A percentile compares a stretch with the other conserved stretches of the same genome.
Conservation (phyloP, 805 yeast genomes). For the Saturnispora sekii region DNA sequence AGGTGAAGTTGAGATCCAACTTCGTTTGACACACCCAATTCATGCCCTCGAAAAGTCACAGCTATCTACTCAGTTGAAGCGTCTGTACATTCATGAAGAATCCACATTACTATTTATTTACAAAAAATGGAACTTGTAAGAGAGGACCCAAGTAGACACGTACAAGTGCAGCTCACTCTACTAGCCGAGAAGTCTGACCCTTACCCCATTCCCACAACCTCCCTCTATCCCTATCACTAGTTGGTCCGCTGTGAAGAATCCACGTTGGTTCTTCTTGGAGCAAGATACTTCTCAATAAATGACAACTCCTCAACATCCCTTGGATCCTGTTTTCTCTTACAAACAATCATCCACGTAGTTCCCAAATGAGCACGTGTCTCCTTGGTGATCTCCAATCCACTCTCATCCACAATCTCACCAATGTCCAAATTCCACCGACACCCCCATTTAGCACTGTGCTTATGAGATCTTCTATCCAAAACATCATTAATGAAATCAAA, state of each 20-base stretch:
- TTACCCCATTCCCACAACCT: not conserved
- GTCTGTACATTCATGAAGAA: too few relatives aligned
- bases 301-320: conserved; percentile 38
- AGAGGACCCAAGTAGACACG: too few relatives aligned
- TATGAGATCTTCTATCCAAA: conserved; percentile 73
- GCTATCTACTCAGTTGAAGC: too few relatives aligned
- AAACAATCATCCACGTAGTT: conserved; percentile 79
- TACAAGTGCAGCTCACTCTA: too few relatives aligned
- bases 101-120: too few relatives aligned
- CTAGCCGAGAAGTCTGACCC: not conserved
- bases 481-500: conserved; percentile 70
- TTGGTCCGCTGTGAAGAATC: conserved; percentile 21
- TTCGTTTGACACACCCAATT: too few relatives aligned
- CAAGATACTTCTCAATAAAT: conserved; percentile 41
- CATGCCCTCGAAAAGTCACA: too few relatives aligned
- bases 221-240: not conserved
- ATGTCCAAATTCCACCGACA: conserved; percentile 97
- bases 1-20: too few relatives aligned
- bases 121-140: too few relatives aligned
- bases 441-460: conserved; percentile 86
- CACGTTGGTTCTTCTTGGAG: conserved; percentile 23
- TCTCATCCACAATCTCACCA: conserved; percentile 72
- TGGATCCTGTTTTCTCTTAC: conserved; percentile 64
- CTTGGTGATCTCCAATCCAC: conserved; percentile 75
- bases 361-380: conserved; percentile 83